Percentiles rank a stretch among this genome's conserved stretches.
Evolutionary conservation across 208 protist species (phyloP).

Genomic region (Crithidia mellificae): DNA sequence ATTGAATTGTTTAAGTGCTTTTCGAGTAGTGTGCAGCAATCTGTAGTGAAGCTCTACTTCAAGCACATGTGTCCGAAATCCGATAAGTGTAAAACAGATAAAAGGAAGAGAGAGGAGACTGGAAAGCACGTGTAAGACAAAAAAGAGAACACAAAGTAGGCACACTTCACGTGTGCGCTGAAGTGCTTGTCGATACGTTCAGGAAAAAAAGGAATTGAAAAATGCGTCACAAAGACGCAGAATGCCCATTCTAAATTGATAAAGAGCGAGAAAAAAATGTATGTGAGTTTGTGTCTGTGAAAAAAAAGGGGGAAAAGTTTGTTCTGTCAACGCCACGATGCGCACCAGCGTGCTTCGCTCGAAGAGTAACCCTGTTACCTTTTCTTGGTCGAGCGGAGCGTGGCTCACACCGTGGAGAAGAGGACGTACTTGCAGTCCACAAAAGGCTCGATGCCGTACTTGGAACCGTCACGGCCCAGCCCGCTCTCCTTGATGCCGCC

Average conservation of each 20-base stretch:
- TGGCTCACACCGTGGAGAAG: conserved; percentile 57
- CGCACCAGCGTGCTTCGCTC: background rate
- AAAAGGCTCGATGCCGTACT: conserved; percentile 89
- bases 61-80: too few relatives aligned
- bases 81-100: background rate
- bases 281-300: background rate
- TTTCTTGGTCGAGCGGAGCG: too few relatives aligned
- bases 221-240: too few relatives aligned
- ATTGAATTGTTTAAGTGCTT: too few relatives aligned
- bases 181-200: conserved; percentile 1
- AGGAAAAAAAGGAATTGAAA: conserved; percentile 1
- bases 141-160: too few relatives aligned
- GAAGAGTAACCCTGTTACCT: background rate
- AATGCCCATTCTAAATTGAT: too few relatives aligned
- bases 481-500: conserved; percentile 92
- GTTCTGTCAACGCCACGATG: background rate
- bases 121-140: too few relatives aligned
- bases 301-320: conserved; percentile 6
- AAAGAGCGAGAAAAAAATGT: conserved; percentile 1
- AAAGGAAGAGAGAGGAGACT: background rate
- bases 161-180: too few relatives aligned
- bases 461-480: conserved; percentile 87
- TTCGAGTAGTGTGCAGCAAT: too few relatives aligned
- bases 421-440: conserved; percentile 84
- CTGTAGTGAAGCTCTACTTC: too few relatives aligned